Conservation (phyloP, 495 filamentous ascomycete genomes). For the Neurospora sp. region DNA sequence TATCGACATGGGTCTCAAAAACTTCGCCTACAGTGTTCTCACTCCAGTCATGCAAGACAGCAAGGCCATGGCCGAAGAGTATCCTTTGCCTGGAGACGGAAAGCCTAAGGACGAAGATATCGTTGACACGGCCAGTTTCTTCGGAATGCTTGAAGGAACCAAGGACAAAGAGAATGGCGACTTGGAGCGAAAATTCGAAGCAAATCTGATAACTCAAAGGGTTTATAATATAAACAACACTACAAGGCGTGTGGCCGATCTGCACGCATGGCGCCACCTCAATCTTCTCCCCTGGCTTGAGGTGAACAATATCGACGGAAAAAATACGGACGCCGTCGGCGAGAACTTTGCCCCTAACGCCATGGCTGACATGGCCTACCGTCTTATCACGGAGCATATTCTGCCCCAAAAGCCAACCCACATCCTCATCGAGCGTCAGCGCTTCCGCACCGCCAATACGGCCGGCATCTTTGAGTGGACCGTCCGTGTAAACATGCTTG, state of each 20-base stretch:
- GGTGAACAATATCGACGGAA: neutral
- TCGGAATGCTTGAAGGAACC: neutral
- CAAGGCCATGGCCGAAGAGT: neutral
- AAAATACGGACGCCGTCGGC: neutral
- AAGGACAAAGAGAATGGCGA: neutral
- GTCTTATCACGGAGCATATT: conserved; percentile 44
- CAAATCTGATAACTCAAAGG: neutral
- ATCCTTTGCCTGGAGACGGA: neutral
- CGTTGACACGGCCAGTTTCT: neutral
- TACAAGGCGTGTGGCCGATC: conserved; percentile 2
- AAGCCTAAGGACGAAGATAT: neutral
- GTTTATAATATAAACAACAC: neutral
- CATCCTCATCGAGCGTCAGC: conserved; percentile 83
- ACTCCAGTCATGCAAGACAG: conserved; percentile 16
- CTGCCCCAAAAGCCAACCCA: conserved; percentile 49
- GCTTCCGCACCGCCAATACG: conserved; percentile 60
- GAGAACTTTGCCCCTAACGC: conserved; percentile 46
- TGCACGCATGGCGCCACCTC: conserved; percentile 24
- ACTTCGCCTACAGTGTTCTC: conserved; percentile 66
- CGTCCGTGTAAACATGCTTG: conserved; percentile 77
- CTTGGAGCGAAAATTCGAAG: neutral
- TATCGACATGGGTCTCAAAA: conserved; percentile 81
- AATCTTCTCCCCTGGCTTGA: conserved; percentile 16
- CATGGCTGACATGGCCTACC: conserved; percentile 53
- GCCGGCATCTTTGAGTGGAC: conserved; percentile 78